Conservation (phyloP, 2,329 filamentous ascomycete genomes). For the Talaromyces sp. region DNA sequence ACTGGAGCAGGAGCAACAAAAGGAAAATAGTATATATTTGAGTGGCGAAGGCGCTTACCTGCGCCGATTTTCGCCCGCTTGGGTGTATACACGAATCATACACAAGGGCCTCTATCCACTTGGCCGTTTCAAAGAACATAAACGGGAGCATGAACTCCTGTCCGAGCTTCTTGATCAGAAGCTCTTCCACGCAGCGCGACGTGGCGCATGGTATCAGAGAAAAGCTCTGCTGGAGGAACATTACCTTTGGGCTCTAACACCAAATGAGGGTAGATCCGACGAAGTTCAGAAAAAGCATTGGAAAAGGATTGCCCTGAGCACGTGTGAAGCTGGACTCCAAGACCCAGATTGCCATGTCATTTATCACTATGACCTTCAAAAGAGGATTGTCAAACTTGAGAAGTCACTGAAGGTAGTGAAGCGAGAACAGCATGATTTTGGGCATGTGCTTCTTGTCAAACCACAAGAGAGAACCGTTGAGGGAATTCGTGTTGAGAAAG, state of each 20-base stretch:
- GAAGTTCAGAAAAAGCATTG: conserved; percentile 76
- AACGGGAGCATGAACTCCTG: conserved; percentile 71
- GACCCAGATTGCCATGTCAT: conserved; percentile 88
- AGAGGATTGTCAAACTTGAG: conserved; percentile 88
- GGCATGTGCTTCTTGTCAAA: conserved; percentile 74
- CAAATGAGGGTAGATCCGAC: conserved; percentile 47
- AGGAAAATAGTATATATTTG: conserved; percentile 74
- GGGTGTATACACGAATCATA: conserved; percentile 89
- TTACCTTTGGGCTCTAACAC: conserved; percentile 72
- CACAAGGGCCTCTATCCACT: conserved; percentile 81
- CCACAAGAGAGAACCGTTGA: conserved; percentile 72
- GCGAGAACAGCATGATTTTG: conserved; percentile 88
- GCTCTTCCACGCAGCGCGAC: conserved; percentile 79
- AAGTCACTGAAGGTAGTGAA: conserved; percentile 78
- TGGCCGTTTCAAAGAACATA: conserved; percentile 77
- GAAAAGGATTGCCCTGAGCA: conserved; percentile 71
- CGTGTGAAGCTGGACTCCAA: conserved; percentile 82
- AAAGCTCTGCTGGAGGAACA: conserved; percentile 93
- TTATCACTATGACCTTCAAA: conserved; percentile 92
- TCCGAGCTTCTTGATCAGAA: conserved; percentile 73
- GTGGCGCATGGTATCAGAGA: conserved; percentile 92
- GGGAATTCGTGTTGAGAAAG: conserved; percentile 72
- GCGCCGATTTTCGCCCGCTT: conserved; percentile 82
- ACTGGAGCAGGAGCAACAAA: conserved; percentile 70
- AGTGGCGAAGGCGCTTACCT: conserved; percentile 85